These are phyloP conservation scores for Malus hybrid DNA, from an alignment of 331 rosid species.

Conservation along the genomic window DNA sequence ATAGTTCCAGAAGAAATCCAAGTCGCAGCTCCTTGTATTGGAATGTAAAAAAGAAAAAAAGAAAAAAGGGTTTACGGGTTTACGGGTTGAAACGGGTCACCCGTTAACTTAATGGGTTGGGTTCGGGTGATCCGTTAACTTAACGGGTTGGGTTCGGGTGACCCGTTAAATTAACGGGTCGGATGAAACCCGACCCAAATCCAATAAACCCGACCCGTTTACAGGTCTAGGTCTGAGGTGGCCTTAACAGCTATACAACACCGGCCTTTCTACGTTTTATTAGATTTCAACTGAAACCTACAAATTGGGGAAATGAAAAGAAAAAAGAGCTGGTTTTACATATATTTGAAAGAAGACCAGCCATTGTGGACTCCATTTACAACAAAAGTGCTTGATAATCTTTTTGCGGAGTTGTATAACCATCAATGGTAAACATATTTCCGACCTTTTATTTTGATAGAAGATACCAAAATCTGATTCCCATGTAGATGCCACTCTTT, in stretches of 20 bases:
- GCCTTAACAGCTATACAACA: slow-evolving; percentile 37
- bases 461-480: slow-evolving; percentile 17
- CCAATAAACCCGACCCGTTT: no score
- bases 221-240: background rate
- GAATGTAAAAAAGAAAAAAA: no score
- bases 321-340: background rate
- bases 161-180: no score
- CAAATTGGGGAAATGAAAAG: slow-evolving; percentile 1
- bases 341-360: background rate
- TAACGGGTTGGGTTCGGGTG: no score
- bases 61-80: no score
- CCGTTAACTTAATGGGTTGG: no score
- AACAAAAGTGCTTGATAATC: slow-evolving; percentile 17
- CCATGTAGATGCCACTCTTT: slow-evolving; percentile 8
- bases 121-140: no score
- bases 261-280: slow-evolving; percentile 29
- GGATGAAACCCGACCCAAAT: no score
- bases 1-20: no score
- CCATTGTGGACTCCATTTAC: background rate
- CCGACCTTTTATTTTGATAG: slow-evolving; percentile 15
- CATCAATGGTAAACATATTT: slow-evolving; percentile 7
- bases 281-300: slow-evolving; percentile 25
- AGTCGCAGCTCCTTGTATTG: no score
- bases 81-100: no score
- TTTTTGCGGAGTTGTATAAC: slow-evolving; percentile 19